Evolutionary conservation across 352 stramenopile species (phyloP), one percentile per base, ranked within the genome.

Genomic region (Phytophthora sp.): DNA sequence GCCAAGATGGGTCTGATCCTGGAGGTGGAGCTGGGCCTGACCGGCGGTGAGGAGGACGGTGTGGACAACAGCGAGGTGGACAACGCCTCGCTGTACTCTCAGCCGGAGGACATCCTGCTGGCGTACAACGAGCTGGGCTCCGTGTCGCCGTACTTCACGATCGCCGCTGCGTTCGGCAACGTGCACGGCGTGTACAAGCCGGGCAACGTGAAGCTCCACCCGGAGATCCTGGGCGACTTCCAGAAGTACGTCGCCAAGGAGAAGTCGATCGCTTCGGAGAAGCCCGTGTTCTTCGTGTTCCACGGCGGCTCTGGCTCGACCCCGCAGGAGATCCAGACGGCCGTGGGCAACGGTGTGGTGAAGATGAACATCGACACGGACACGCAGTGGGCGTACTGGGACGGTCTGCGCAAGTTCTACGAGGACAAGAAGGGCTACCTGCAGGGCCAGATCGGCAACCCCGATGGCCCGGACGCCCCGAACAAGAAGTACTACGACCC

Each of bases 351-450:
- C 60, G 97, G 97, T 72, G 96, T 99, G 42, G 94, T 99, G 65
- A 99, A 99, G 91, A 99, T 99, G 97, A 99, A 99, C 92, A 98
- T 99, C 74, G 97, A 99, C 87, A 99, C 97, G 63, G 97, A 99
- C 82, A 99, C 96, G 59, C 97, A 99, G 88, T 99, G 97, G 96
- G 92, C 95, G 48, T 99, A 98, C 95, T 99, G 97, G 97, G 93
- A 99, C 76, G 97, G 97, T 70, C 88, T 99, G 96, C 93, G 97
- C 90, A 88, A 93, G 71, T 99, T 98, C 74, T 98, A 99, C 82
- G 85, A 95, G 64, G 91, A 92, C 56, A 98, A 99, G 88, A 97
- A 98, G 83, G 96, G 92, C 60, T 99, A 98, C 85, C 74, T 99
- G 27, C 97, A 99, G 75, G 87, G 79, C 78, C 97, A 99, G 82